These are phyloP conservation scores for Phytophthora chlamydospora DNA, from an alignment of 352 stramenopile species.

Conservation along the genomic window DNA sequence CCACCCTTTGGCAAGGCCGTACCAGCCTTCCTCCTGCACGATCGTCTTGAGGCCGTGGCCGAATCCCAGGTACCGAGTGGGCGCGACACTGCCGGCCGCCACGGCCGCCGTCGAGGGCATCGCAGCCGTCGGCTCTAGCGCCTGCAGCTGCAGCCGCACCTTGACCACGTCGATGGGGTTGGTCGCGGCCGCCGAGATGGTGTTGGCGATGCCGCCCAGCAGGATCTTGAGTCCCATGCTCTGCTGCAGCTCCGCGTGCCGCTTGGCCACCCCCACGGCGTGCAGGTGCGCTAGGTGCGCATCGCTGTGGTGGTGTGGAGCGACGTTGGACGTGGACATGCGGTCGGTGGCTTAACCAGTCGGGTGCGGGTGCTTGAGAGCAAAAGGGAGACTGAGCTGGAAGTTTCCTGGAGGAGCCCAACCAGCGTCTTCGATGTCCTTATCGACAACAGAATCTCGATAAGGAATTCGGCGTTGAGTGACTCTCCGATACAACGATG, in stretches of 20 bases:
- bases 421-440: no score
- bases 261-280: slow-evolving; percentile 30
- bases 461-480: slow-evolving; percentile 5
- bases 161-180: slow-evolving; percentile 79
- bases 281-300: slow-evolving; percentile 35
- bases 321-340: slow-evolving; percentile 41
- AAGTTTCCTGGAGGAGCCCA: no score
- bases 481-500: background rate
- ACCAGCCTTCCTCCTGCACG: slow-evolving; percentile 58
- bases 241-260: slow-evolving; percentile 57
- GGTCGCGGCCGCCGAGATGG: slow-evolving; percentile 51
- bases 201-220: slow-evolving; percentile 68
- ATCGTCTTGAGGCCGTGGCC: slow-evolving; percentile 64
- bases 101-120: slow-evolving; percentile 31
- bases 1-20: slow-evolving; percentile 63
- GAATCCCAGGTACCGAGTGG: slow-evolving; percentile 65
- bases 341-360: slow-evolving; percentile 5
- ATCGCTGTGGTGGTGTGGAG: slow-evolving; percentile 35
- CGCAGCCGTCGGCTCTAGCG: slow-evolving; percentile 31
- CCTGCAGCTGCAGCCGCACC: slow-evolving; percentile 69
- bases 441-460: background rate
- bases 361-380: background rate
- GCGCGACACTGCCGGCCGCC: slow-evolving; percentile 39
- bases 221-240: slow-evolving; percentile 67
- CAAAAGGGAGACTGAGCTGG: slow-evolving; percentile 32